These are phyloP conservation scores for Isatis tinctoria DNA, from an alignment of 345 rosid species.

Conservation along the genomic window DNA sequence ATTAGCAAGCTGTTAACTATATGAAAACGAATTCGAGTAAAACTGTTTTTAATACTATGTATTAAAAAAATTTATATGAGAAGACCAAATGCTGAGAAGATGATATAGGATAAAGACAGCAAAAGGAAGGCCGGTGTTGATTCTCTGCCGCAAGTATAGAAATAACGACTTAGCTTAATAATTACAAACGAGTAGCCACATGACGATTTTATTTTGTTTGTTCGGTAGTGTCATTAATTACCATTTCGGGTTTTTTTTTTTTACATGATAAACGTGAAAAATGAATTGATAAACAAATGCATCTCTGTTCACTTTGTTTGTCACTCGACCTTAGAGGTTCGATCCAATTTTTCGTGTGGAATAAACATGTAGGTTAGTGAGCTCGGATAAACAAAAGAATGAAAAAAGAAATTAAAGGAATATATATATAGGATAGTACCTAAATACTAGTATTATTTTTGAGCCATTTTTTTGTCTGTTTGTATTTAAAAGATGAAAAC, in stretches of 20 bases:
- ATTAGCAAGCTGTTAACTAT: neutral
- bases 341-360: neutral
- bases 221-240: constrained; percentile 7
- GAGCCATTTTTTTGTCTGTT: neutral
- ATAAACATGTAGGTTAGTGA: neutral
- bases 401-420: neutral
- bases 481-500: neutral
- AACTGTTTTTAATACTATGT: neutral
- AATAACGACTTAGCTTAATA: constrained; percentile 7
- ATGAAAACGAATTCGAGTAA: neutral
- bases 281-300: neutral
- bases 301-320: neutral
- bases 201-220: neutral
- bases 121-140: constrained; percentile 17
- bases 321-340: neutral
- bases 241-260: neutral
- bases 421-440: no score
- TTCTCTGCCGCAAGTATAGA: constrained; percentile 17
- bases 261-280: neutral
- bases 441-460: neutral
- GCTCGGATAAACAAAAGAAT: neutral
- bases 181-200: constrained; percentile 3
- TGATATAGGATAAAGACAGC: neutral
- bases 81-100: neutral
- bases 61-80: neutral